phyloP scores from a whole-genome alignment of 2,329 filamentous ascomycete genomes.

The Monosporascus ibericus region DNA sequence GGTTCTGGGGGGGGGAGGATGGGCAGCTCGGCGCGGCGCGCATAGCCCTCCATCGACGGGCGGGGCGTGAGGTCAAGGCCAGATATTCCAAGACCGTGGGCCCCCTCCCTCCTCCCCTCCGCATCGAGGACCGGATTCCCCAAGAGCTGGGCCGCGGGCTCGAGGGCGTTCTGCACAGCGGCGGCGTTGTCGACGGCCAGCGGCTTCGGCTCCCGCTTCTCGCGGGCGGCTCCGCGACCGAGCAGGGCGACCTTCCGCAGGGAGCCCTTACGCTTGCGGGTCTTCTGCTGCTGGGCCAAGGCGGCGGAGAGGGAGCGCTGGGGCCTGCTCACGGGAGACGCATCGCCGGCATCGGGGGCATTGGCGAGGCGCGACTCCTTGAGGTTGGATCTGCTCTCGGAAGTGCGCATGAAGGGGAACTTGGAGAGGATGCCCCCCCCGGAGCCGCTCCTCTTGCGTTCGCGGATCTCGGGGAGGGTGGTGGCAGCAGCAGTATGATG shows the following conservation, averaged over 20 bases:
- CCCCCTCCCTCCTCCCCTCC: conserved; percentile 15
- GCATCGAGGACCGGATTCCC: neutral
- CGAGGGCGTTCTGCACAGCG: conserved; percentile 10
- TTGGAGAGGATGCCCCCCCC: conserved; percentile 60
- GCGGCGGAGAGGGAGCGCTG: conserved; percentile 26
- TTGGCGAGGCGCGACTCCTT: conserved; percentile 20
- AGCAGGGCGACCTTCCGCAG: conserved; percentile 81
- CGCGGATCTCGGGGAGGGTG: conserved; percentile 17
- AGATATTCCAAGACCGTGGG: conserved; percentile 41
- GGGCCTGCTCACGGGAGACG: conserved; percentile 11
- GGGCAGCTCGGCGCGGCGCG: conserved; percentile 27
- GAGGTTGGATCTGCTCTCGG: conserved; percentile 23
- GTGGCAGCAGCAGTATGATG: conserved; percentile 16
- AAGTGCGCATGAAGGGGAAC: conserved; percentile 59
- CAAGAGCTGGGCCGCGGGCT: neutral
- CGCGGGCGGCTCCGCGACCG: conserved; percentile 62
- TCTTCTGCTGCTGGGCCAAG: conserved; percentile 39
- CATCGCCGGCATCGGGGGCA: conserved; percentile 11
- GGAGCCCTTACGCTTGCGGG: conserved; percentile 72
- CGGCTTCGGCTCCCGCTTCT: conserved; percentile 46
- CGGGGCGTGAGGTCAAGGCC: conserved; percentile 34
- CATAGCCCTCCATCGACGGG: conserved; percentile 40
- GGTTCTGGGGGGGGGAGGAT: conserved; percentile 15
- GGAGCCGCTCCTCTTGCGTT: conserved; percentile 49
- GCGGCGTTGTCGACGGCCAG: conserved; percentile 35